Evolutionary conservation across 148 eudicot genomes (phyloP), one percentile per base, ranked within the genome.

Genomic region (Fallopia convolvulus): DNA sequence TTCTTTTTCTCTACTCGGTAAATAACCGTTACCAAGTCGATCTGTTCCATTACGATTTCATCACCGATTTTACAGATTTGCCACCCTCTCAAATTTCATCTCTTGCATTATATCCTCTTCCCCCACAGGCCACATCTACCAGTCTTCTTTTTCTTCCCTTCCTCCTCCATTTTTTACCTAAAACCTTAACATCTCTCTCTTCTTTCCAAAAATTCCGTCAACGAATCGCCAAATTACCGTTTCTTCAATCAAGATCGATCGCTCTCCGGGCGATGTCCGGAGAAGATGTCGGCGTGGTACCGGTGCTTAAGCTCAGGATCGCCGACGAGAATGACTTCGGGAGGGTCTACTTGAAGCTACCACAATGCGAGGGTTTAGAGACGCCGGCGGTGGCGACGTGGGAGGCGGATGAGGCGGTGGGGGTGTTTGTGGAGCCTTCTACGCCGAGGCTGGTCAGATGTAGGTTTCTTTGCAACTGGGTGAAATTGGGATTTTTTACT

Each of bases 281-380:
- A 11, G 53, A 72, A 23, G 53, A 44, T 72, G 75, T 12, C 53
- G 53, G 33, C 32, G 26, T 72, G n/a, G 52, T 44, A 32, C 75
- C 75, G 23, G 75, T 44, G 52, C 75, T 72, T 9, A 72, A 47
- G 53, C 50, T 72, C 33, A 72, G 75, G 33, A 72, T 72, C 75
- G 32, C 75, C 32, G 75, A 72, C 18, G 52, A 72, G 52, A 72
- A 12, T 20, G 49, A 39, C 18, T 41, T 5, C 40, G 39, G 40
- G 5, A 66, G 17, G 72, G 14, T 20, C 23, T 72, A 72, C 53
- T 42, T 72, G 32, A 72, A 72, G 52, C 75, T 72, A 21, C 75
- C 75, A 32, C 75, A 72, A 42, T 66, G 72, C 72, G 72, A 66
- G 20, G 72, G 44, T 32, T 66, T 32, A 18, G 70, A 32, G 33